Percentiles rank a stretch among this genome's conserved stretches.
These are phyloP conservation scores for Camellia oleifera DNA, from an alignment of 179 eudicot genomes.

Conservation along the genomic window DNA sequence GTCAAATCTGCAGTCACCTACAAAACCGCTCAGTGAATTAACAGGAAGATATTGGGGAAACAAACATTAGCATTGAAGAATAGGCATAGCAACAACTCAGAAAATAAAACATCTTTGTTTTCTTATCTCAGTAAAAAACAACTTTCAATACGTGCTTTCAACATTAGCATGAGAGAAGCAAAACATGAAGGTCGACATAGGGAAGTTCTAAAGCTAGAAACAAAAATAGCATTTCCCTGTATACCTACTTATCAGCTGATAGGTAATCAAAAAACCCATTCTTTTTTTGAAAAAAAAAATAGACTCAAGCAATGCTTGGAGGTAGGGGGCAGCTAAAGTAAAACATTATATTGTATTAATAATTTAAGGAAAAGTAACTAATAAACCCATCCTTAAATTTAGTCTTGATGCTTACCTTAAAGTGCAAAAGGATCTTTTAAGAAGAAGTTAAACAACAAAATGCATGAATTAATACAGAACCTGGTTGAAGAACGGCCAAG, in stretches of 20 bases:
- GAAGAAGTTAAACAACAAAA: background rate
- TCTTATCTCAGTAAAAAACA: background rate
- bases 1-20: conserved; percentile 91
- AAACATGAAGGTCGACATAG: background rate
- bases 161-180: background rate
- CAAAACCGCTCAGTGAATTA: background rate
- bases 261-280: background rate
- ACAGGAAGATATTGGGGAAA: background rate
- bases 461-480: conserved; percentile 17
- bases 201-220: too few relatives aligned
- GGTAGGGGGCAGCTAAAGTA: background rate
- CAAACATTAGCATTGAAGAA: background rate
- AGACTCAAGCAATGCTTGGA: background rate
- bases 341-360: background rate
- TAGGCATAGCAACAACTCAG: background rate
- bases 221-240: background rate
- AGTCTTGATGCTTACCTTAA: background rate
- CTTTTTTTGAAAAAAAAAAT: background rate
- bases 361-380: background rate
- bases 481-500: conserved; percentile 92
- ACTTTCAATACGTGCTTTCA: background rate
- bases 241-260: background rate
- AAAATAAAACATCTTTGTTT: background rate
- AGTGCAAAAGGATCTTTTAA: background rate
- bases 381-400: background rate